A percentile compares a stretch with the other conserved stretches of the same genome.
Conservation (phyloP, 164 flowering plant species). For the Vitis riparia region DNA sequence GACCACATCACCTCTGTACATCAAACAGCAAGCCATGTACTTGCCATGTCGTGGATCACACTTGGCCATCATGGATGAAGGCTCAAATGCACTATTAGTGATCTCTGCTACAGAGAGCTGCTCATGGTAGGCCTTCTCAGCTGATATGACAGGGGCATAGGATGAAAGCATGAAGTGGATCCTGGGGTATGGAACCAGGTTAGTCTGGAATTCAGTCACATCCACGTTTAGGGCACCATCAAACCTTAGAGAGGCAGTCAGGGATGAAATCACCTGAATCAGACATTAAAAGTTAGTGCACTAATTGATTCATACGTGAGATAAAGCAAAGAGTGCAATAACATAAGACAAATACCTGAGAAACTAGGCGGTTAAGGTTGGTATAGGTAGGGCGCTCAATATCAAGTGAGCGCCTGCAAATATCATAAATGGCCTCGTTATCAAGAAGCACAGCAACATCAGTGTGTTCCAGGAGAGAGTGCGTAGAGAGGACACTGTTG, state of each 20-base stretch:
- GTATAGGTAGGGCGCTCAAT: conserved; percentile 70
- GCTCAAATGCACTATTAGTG: conserved; percentile 70
- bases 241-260: conserved; percentile 67
- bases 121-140: conserved; percentile 69
- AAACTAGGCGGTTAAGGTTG: conserved; percentile 60
- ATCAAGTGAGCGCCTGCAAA: conserved; percentile 48
- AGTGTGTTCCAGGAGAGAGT: conserved; percentile 48
- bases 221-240: conserved; percentile 72
- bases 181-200: conserved; percentile 69
- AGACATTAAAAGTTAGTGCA: neutral
- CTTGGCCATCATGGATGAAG: conserved; percentile 75
- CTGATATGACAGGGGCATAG: conserved; percentile 68
- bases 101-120: conserved; percentile 73
- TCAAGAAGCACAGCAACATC: conserved; percentile 46
- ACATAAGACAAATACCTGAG: conserved; percentile 36
- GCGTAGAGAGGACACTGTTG: conserved; percentile 51
- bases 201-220: conserved; percentile 71
- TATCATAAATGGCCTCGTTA: conserved; percentile 48
- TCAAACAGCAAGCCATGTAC: conserved; percentile 72
- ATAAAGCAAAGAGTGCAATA: neutral
- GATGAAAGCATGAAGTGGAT: conserved; percentile 77
- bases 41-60: conserved; percentile 71
- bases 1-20: conserved; percentile 71
- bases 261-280: conserved; percentile 60
- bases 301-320: too few species aligned